Conservation (phyloP, 164 flowering plant species). For the Dillenia suffruticosa region DNA sequence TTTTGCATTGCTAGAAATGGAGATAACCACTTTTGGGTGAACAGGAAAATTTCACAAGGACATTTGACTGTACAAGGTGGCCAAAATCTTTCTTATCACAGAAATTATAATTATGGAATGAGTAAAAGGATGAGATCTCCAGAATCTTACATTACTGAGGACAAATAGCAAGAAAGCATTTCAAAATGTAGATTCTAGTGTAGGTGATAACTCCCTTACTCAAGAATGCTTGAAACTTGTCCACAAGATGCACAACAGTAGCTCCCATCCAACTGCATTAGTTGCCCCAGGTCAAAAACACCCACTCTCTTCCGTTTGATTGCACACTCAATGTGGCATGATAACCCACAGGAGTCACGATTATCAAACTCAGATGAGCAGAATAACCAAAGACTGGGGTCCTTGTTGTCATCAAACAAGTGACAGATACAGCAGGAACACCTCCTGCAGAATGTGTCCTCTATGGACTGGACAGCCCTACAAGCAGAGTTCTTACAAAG, state of each 20-base stretch:
- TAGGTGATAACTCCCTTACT: too few relatives aligned
- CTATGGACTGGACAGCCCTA: constrained; percentile 23
- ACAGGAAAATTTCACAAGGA: too few relatives aligned
- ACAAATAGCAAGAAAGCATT: too few relatives aligned
- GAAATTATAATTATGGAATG: too few relatives aligned
- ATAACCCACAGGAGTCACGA: constrained; percentile 37
- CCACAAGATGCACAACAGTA: constrained; percentile 43
- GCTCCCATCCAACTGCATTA: constrained; percentile 33
- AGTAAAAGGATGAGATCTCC: too few relatives aligned
- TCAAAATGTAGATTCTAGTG: too few relatives aligned
- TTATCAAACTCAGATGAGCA: constrained; percentile 28
- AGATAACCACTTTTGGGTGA: too few relatives aligned
- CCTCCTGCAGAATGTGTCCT: constrained; percentile 44
- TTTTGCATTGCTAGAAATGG: too few relatives aligned
- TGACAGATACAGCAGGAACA: constrained; percentile 56
- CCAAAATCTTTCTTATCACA: too few relatives aligned
- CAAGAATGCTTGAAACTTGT: constrained; percentile 6
- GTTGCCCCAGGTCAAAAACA: constrained; percentile 15
- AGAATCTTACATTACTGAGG: too few relatives aligned
- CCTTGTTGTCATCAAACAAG: constrained; percentile 49
- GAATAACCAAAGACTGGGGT: constrained; percentile 53
- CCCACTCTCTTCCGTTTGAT: constrained; percentile 32
- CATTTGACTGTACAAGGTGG: too few relatives aligned
- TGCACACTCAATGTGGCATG: constrained; percentile 48
- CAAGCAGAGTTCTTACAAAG: constrained; percentile 47